Evolutionary conservation across 805 yeast species (phyloP).

Genomic region (Candida koratica): DNA sequence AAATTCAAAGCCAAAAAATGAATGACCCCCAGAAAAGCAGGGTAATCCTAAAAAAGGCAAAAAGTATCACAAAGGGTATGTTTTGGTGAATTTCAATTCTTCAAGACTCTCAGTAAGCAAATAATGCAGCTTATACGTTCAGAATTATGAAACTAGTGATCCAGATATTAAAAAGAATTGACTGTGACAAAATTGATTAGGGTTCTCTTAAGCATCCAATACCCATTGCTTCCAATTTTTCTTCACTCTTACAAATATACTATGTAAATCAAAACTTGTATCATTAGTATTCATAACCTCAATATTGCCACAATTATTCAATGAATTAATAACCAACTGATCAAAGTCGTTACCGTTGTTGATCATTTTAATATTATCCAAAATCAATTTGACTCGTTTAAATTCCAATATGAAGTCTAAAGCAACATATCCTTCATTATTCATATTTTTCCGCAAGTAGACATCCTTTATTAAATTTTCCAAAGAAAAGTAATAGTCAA

Average conservation of each 20-base stretch:
- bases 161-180: no score
- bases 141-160: no score
- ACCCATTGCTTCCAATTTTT: slow-evolving; percentile 66
- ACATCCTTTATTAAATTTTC: slow-evolving; percentile 86
- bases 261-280: slow-evolving; percentile 33
- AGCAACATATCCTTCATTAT: slow-evolving; percentile 68
- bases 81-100: no score
- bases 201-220: slow-evolving; percentile 29
- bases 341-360: slow-evolving; percentile 23
- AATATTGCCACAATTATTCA: slow-evolving; percentile 49
- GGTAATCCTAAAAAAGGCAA: no score
- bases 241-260: slow-evolving; percentile 57
- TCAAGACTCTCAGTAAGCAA: no score
- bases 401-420: slow-evolving; percentile 61
- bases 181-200: no score
- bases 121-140: no score
- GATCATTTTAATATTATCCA: slow-evolving; percentile 33
- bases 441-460: slow-evolving; percentile 78
- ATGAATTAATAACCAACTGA: slow-evolving; percentile 47
- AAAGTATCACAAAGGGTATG: no score
- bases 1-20: no score
- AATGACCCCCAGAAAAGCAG: no score
- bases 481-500: slow-evolving; percentile 85
- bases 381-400: slow-evolving; percentile 64
- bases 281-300: slow-evolving; percentile 40